These are phyloP conservation scores for Chrysosporium queenslandicum DNA, from an alignment of 2,329 filamentous ascomycete species.

Conservation along the genomic window DNA sequence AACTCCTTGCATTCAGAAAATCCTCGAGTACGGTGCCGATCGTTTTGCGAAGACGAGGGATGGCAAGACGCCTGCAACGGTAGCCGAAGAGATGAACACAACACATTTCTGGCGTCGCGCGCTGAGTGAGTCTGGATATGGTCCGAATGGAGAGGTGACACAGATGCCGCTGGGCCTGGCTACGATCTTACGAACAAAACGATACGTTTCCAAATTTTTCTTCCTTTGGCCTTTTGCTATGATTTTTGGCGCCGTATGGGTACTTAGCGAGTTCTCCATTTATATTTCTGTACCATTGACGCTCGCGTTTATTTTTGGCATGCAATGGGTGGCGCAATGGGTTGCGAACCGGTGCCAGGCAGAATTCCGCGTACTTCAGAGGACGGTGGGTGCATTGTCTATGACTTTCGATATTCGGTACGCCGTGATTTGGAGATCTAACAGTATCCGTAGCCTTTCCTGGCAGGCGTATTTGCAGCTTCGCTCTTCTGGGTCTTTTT, in stretches of 20 bases:
- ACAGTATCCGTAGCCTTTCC: constrained; percentile 57
- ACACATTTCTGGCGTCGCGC: constrained; percentile 70
- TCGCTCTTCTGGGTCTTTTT: constrained; percentile 72
- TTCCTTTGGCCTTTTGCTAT: constrained; percentile 81
- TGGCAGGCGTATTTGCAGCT: constrained; percentile 85
- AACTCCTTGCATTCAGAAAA: constrained; percentile 77
- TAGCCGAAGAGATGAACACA: constrained; percentile 85
- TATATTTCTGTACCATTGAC: constrained; percentile 67
- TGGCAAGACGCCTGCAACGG: constrained; percentile 79
- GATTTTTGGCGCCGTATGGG: constrained; percentile 58
- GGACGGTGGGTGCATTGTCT: constrained; percentile 54
- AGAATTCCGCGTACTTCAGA: constrained; percentile 82
- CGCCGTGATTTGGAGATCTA: constrained; percentile 13
- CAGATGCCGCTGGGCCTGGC: constrained; percentile 63
- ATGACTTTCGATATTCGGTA: background rate
- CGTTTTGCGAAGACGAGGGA: constrained; percentile 80
- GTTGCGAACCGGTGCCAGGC: constrained; percentile 71
- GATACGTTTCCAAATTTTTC: constrained; percentile 72
- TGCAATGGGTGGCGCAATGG: constrained; percentile 70
- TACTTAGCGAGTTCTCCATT: constrained; percentile 63
- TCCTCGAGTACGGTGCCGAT: constrained; percentile 92
- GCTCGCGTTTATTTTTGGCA: constrained; percentile 50
- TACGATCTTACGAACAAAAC: constrained; percentile 62
- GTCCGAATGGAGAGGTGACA: constrained; percentile 62
- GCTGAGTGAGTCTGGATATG: constrained; percentile 73